Evolutionary conservation across 2,329 filamentous ascomycete species (phyloP), one percentile per base, ranked within the genome.

Genomic region (Fulvia fulva): DNA sequence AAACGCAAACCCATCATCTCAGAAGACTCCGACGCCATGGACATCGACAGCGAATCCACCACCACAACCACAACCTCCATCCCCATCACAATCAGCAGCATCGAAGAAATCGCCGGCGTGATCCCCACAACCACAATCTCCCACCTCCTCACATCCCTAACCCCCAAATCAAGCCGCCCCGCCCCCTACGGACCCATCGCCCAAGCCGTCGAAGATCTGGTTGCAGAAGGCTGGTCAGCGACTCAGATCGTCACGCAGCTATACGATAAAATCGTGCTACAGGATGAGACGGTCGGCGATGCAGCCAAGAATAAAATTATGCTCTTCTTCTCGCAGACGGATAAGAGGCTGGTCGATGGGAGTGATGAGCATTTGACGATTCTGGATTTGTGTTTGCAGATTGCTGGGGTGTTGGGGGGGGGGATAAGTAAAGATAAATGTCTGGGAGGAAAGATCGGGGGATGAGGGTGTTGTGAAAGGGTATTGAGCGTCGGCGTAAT

Each of bases 171-270:
- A 23, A 80, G 37, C 19, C 37, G 37, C n/a, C n/a, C 85, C 0
- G 57, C 64, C 7, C 64, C 61, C 1, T 99, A 96, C 70, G 82
- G 86, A 59, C 81, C 83, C 12, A 84, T 99, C 16, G 86, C 91
- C 0, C 86, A 85, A 64, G 87, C 90, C 5, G 89, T 97, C 5
- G 90, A 92, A 67, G 89, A 96, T 64, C 86, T 99, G 80, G 87
- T 97, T 49, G 93, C 93, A 0, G 94, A 97, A 76, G 94, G 94
- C 8, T 99, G 94, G 93, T 97, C 92, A 73, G 94, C 93, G 23
- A 86, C 87, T 6, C 94, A 97, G 75, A 84, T 97, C 25, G 82
- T 97, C 37, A 79, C 83, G 19, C 91, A 96, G 81, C 78, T 96
- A 44, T 97, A 97, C 70, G 88, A 94, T 74, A 80, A 83, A 25